These are phyloP conservation scores for Cutaneotrichosporon arboriforme DNA, from an alignment of 1,284 basidiomycete genomes.

Conservation along the genomic window DNA sequence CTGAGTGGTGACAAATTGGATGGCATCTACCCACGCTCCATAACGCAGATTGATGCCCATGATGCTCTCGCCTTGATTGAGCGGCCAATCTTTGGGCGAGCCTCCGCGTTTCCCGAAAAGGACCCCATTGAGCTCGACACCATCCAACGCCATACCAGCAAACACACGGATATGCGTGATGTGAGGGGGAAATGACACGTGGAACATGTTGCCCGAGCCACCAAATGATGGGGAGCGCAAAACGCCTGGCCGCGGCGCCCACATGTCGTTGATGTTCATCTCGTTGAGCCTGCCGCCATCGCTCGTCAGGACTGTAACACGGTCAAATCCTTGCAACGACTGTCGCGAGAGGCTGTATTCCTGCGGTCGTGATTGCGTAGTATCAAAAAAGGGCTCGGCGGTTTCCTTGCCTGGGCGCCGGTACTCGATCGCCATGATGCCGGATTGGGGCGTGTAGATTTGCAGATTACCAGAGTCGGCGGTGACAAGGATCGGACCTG, in stretches of 20 bases:
- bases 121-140: constrained; percentile 5
- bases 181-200: constrained; percentile 1
- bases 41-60: constrained; percentile 12
- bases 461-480: constrained; percentile 1
- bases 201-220: neutral
- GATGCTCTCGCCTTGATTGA: constrained; percentile 3
- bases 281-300: constrained; percentile 96
- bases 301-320: constrained; percentile 99
- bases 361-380: neutral
- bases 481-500: constrained; percentile 5
- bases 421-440: constrained; percentile 8
- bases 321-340: constrained; percentile 65
- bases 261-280: constrained; percentile 81
- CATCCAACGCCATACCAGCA: constrained; percentile 7
- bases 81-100: neutral
- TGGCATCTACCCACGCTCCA: constrained; percentile 12
- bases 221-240: constrained; percentile 4
- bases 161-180: constrained; percentile 2
- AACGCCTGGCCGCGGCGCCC: neutral
- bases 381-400: constrained; percentile 5
- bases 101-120: constrained; percentile 11
- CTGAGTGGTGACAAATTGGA: constrained; percentile 14
- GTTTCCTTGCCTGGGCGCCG: constrained; percentile 12
- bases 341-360: neutral
- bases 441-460: constrained; percentile 1